These are phyloP conservation scores for Hypoxylon sp. DNA, from an alignment of 2,329 filamentous ascomycete species.

Conservation along the genomic window DNA sequence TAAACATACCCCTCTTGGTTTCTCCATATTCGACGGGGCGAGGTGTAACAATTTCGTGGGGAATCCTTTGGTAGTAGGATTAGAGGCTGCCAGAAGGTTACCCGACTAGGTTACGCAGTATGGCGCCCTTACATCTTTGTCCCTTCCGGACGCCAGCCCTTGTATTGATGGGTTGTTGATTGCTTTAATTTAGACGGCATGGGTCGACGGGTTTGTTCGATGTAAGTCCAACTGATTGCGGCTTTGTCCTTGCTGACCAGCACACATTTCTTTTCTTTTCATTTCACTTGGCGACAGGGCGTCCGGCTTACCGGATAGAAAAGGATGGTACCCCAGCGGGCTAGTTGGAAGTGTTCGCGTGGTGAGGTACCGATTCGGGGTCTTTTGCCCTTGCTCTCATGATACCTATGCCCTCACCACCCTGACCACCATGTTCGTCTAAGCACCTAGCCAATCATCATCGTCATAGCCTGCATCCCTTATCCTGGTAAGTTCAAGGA, in stretches of 20 bases:
- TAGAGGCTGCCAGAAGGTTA: background rate
- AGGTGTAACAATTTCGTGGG: constrained; percentile 6
- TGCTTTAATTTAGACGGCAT: constrained; percentile 10
- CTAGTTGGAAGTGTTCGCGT: constrained; percentile 17
- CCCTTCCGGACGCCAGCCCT: constrained; percentile 22
- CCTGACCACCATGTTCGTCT: constrained; percentile 14
- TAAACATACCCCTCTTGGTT: background rate
- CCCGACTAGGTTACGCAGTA: constrained; percentile 11
- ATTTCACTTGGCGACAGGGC: background rate
- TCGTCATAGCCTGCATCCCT: constrained; percentile 14
- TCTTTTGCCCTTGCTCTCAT: constrained; percentile 13
- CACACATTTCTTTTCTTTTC: background rate
- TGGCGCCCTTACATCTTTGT: constrained; percentile 28
- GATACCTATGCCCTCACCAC: constrained; percentile 12
- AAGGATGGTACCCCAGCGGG: constrained; percentile 2
- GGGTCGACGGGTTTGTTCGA: constrained; percentile 1
- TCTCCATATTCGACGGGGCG: background rate
- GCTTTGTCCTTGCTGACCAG: constrained; percentile 14
- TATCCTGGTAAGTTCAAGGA: constrained; percentile 30
- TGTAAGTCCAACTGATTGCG: background rate
- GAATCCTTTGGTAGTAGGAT: constrained; percentile 7
- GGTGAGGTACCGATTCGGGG: constrained; percentile 25
- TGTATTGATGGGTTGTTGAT: constrained; percentile 19
- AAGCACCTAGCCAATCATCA: constrained; percentile 17
- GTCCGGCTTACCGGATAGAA: background rate